Evolutionary conservation across 805 yeast species (phyloP).

Genomic region (Priceomyces medius): DNA sequence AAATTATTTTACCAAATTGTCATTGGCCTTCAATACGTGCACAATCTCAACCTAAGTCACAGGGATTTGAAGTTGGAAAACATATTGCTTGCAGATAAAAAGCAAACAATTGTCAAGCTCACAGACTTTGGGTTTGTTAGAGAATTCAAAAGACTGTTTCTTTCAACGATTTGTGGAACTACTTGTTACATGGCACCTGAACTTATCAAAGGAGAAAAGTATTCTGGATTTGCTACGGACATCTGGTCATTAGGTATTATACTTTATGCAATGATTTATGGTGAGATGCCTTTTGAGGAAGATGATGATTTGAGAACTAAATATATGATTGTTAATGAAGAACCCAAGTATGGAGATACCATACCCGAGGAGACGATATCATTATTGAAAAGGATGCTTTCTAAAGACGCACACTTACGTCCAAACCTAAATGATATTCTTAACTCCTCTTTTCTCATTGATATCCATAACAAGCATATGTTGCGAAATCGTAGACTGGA

Average conservation of each 20-base stretch:
- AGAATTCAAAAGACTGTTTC: conserved; percentile 54
- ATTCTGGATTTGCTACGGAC: conserved; percentile 79
- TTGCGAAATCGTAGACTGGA: conserved; percentile 21
- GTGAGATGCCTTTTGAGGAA: conserved; percentile 89
- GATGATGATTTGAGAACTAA: conserved; percentile 69
- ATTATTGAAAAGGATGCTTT: conserved; percentile 54
- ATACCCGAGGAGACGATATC: conserved; percentile 50
- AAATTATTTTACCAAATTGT: conserved; percentile 62
- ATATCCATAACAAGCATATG: conserved; percentile 27
- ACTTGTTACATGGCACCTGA: conserved; percentile 98
- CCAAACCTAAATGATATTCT: conserved; percentile 46
- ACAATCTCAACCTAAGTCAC: conserved; percentile 74
- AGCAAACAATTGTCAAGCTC: conserved; percentile 61
- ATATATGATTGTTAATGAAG: conserved; percentile 57
- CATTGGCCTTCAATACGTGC: conserved; percentile 71
- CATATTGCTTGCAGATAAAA: conserved; percentile 54
- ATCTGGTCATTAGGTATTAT: conserved; percentile 93
- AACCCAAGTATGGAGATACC: conserved; percentile 55
- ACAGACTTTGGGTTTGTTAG: conserved; percentile 95
- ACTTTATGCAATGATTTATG: conserved; percentile 77
- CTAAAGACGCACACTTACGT: conserved; percentile 64
- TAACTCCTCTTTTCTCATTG: conserved; percentile 35
- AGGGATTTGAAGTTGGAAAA: conserved; percentile 85
- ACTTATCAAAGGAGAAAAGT: conserved; percentile 62
- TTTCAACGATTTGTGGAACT: conserved; percentile 91